Conservation (phyloP, 371 early-diverging fungal species). For the Mucor lusitanicus region DNA sequence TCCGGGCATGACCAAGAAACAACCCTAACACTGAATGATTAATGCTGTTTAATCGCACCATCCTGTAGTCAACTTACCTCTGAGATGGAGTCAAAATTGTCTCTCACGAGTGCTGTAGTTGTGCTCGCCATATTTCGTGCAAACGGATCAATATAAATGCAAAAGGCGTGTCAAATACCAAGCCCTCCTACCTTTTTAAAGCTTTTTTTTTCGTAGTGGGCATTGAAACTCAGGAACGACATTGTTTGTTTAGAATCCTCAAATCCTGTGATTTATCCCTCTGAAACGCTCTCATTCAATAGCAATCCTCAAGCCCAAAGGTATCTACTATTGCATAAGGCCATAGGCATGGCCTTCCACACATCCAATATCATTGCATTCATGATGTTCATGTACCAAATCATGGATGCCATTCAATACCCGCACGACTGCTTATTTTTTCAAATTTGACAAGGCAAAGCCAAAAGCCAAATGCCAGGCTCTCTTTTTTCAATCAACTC, state of each 20-base stretch:
- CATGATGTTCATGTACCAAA: neutral
- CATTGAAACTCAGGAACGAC: neutral
- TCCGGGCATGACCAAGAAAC: slow-evolving; percentile 46
- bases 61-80: slow-evolving; percentile 28
- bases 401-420: neutral
- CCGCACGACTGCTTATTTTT: neutral
- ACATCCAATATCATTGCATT: neutral
- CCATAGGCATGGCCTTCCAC: neutral
- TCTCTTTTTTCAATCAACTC: neutral
- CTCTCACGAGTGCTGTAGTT: slow-evolving; percentile 14
- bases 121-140: neutral
- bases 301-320: neutral
- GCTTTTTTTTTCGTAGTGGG: neutral
- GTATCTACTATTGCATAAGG: neutral
- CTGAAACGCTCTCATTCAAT: no score
- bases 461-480: neutral
- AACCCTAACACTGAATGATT: slow-evolving; percentile 30
- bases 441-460: neutral
- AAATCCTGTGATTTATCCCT: neutral
- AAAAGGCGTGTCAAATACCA: neutral
- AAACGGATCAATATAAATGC: neutral
- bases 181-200: neutral
- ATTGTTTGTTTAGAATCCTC: neutral
- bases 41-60: neutral
- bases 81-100: slow-evolving; percentile 48